Conservation (phyloP, 139 green algal genomes). For the Haematococcus sp. region DNA sequence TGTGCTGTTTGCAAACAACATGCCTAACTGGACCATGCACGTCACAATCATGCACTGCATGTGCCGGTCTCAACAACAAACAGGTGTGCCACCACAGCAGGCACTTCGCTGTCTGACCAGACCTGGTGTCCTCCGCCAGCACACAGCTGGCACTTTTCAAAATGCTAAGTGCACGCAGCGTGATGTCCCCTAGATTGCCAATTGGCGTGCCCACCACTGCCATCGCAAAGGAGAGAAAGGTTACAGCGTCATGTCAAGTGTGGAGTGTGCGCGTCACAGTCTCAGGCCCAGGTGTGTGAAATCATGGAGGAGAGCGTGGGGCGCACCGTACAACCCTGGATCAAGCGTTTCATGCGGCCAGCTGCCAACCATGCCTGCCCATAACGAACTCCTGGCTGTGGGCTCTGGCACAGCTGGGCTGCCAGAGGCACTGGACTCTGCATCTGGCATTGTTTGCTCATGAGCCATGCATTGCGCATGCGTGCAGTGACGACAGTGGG, state of each 20-base stretch:
- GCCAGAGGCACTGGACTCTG: background rate
- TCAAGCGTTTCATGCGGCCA: too few relatives aligned
- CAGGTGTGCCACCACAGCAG: background rate
- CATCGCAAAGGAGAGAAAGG: conserved; percentile 52
- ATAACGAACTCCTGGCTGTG: background rate
- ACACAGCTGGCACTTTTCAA: conserved; percentile 58
- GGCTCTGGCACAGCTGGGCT: background rate
- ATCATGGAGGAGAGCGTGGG: too few relatives aligned
- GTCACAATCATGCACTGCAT: too few relatives aligned
- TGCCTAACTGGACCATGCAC: too few relatives aligned
- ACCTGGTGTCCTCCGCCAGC: conserved; percentile 84
- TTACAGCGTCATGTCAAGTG: background rate
- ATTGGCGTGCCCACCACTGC: conserved; percentile 54
- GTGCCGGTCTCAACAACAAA: background rate
- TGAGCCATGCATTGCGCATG: too few relatives aligned
- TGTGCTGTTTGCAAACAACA: too few relatives aligned
- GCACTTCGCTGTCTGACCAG: background rate
- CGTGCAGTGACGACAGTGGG: too few relatives aligned
- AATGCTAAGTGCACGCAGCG: conserved; percentile 64
- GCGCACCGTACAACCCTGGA: too few relatives aligned
- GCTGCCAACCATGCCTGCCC: background rate
- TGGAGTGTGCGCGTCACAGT: too few relatives aligned
- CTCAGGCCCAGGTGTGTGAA: background rate
- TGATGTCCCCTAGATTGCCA: conserved; percentile 85
- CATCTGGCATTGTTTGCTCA: too few relatives aligned